Evolutionary conservation across 805 yeast species (phyloP).

Genomic region (Cyberlindnera amylophila): DNA sequence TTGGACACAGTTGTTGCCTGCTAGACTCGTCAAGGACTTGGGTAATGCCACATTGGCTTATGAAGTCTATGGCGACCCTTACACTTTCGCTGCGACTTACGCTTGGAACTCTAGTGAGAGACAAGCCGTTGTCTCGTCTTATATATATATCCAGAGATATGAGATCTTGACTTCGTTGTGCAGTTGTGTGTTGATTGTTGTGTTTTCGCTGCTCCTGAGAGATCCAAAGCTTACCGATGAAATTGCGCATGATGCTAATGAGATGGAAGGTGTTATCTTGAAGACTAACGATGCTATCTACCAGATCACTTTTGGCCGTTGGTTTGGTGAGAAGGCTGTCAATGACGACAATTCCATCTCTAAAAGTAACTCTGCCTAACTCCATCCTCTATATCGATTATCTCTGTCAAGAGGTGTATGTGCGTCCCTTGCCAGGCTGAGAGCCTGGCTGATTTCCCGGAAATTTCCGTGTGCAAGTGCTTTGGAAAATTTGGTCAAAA

Average conservation of each 20-base stretch:
- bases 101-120: conserved; percentile 66
- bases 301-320: conserved; percentile 4
- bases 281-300: conserved; percentile 7
- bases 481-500: no score
- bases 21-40: conserved; percentile 34
- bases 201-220: conserved; percentile 45
- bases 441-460: no score
- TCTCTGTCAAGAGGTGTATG: no score
- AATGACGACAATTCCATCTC: no score
- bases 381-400: no score
- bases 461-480: no score
- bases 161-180: conserved; percentile 51
- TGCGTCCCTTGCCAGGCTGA: no score
- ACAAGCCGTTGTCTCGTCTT: conserved; percentile 51
- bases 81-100: conserved; percentile 41
- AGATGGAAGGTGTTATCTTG: conserved; percentile 17
- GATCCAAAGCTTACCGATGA: conserved; percentile 42
- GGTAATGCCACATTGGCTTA: conserved; percentile 38
- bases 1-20: conserved; percentile 60
- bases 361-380: no score
- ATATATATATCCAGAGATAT: conserved; percentile 54
- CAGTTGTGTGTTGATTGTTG: conserved; percentile 47
- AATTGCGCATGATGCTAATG: conserved; percentile 22
- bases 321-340: conserved; percentile 3
- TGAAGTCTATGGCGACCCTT: conserved; percentile 51